Evolutionary conservation across 23 red algal genomes (phyloP).

Genomic region (Gracilaria domingensis): DNA sequence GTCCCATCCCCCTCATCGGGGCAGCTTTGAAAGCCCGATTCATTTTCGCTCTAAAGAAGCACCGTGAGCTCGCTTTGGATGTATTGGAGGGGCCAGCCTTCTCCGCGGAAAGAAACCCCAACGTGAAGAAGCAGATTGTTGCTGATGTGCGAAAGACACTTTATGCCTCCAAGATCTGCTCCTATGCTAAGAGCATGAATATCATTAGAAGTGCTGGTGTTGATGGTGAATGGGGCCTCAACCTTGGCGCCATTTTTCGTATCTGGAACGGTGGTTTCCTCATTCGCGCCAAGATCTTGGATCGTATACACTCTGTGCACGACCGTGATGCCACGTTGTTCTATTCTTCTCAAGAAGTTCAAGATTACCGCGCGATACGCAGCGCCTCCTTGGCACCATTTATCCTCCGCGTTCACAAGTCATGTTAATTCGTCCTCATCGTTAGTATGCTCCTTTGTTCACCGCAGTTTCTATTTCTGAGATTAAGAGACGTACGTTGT

Average conservation of each 20-base stretch:
- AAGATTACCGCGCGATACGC: constrained; percentile 71
- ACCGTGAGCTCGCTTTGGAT: constrained; percentile 52
- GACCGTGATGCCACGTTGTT: constrained; percentile 67
- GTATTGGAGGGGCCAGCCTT: constrained; percentile 49
- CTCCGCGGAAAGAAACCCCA: background rate
- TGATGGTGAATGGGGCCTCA: constrained; percentile 88
- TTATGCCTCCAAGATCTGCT: constrained; percentile 96
- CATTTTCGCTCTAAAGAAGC: constrained; percentile 87
- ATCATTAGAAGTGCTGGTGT: constrained; percentile 79
- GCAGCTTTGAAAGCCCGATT: constrained; percentile 91
- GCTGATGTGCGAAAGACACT: no score
- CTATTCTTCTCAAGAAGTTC: constrained; percentile 71
- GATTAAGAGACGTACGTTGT: constrained; percentile 88
- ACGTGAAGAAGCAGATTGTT: constrained; percentile 55
- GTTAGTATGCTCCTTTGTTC: no score
- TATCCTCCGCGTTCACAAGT: constrained; percentile 49
- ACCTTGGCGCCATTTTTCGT: constrained; percentile 86
- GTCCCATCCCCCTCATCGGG: constrained; percentile 86
- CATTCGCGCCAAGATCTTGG: constrained; percentile 94
- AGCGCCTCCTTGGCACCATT: constrained; percentile 86
- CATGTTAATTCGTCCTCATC: no score
- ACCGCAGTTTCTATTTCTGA: background rate
- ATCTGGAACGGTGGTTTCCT: constrained; percentile 99
- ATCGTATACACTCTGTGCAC: constrained; percentile 93
- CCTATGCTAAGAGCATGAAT: constrained; percentile 97